Percentiles rank a stretch among this genome's conserved stretches.
Conservation (phyloP, 2,329 filamentous ascomycete species). For the Pyrenochaeta sp. region DNA sequence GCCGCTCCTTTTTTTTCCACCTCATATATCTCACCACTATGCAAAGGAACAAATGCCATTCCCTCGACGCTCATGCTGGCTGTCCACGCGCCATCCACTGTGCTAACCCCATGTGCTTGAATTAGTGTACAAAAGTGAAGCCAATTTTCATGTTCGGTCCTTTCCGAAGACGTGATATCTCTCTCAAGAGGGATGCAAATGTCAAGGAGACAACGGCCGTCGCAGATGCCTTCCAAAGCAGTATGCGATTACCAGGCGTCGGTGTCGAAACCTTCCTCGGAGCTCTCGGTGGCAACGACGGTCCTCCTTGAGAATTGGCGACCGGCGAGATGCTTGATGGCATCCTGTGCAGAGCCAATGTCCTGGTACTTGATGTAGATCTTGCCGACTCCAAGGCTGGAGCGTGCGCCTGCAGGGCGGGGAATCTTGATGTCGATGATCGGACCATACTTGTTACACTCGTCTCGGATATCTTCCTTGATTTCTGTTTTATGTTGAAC, state of each 20-base stretch:
- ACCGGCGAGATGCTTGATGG: slow-evolving; percentile 87
- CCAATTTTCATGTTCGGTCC: not conserved
- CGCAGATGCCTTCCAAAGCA: slow-evolving; percentile 1
- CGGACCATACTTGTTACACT: slow-evolving; percentile 88
- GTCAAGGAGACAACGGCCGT: not conserved
- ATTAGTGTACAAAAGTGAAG: slow-evolving; percentile 1
- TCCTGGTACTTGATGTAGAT: slow-evolving; percentile 95
- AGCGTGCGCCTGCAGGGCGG: slow-evolving; percentile 80
- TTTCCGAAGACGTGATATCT: not conserved
- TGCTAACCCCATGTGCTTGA: no score
- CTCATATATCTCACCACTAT: no score
- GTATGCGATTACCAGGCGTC: slow-evolving; percentile 74
- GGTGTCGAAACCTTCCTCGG: slow-evolving; percentile 97
- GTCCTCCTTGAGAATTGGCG: slow-evolving; percentile 96
- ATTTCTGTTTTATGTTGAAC: slow-evolving; percentile 73
- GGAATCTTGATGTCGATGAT: slow-evolving; percentile 93
- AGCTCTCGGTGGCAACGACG: slow-evolving; percentile 95
- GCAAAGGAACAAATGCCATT: no score
- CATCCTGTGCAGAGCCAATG: slow-evolving; percentile 79
- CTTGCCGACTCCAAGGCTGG: slow-evolving; percentile 91
- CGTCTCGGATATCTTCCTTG: slow-evolving; percentile 89
- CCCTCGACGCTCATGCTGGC: not conserved
- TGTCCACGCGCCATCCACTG: no score
- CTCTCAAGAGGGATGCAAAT: not conserved
- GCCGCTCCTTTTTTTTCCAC: no score